Evolutionary conservation across 306 rosid genomes (phyloP).

Genomic region (Cucurbita argyrosperma): DNA sequence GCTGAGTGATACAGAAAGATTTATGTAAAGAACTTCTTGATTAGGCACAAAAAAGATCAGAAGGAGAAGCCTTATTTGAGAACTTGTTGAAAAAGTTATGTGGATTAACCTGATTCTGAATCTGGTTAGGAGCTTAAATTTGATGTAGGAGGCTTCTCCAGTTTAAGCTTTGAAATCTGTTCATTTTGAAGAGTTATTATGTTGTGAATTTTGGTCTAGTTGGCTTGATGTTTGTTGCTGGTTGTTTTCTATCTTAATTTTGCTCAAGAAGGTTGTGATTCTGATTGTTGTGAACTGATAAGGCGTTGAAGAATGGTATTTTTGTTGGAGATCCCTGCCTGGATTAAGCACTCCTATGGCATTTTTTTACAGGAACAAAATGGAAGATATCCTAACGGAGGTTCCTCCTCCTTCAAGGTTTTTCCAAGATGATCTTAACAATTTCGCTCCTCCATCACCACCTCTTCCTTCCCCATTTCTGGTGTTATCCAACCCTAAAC

Average conservation of each 20-base stretch:
- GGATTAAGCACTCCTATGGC: background rate
- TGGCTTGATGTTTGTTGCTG: background rate
- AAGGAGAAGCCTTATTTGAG: background rate
- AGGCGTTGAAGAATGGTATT: background rate
- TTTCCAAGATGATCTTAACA: constrained; percentile 68
- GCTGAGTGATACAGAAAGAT: no score
- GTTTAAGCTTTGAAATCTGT: background rate
- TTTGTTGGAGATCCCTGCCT: background rate
- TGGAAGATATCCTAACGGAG: constrained; percentile 85
- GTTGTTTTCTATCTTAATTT: background rate
- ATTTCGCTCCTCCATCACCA: constrained; percentile 41
- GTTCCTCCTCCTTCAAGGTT: constrained; percentile 75
- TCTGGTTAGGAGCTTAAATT: background rate
- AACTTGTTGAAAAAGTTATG: background rate
- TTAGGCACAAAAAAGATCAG: no score
- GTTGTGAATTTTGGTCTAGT: background rate
- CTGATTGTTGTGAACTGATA: background rate
- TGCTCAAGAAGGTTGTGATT: background rate
- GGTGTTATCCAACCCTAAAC: constrained; percentile 21
- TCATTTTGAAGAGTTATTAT: background rate
- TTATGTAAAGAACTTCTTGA: no score
- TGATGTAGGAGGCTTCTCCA: background rate
- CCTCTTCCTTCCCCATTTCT: constrained; percentile 57
- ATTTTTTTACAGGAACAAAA: constrained; percentile 2
- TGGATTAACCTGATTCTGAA: background rate